These are phyloP conservation scores for Cystofilobasidium capitatum DNA, from an alignment of 768 basidiomycete genomes.

Conservation along the genomic window DNA sequence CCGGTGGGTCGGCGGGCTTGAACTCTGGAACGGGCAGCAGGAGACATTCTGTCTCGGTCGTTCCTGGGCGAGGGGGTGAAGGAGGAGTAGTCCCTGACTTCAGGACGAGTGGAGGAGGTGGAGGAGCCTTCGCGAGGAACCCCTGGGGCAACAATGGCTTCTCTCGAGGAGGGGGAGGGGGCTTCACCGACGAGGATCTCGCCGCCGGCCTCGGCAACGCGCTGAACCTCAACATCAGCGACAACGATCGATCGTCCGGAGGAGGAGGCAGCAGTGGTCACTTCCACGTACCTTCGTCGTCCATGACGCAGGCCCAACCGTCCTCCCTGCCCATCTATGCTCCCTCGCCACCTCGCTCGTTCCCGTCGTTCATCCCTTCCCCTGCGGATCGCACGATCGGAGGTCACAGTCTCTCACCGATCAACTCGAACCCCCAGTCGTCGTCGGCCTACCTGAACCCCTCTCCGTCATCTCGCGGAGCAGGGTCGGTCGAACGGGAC, in stretches of 20 bases:
- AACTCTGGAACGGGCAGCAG: conserved; percentile 20
- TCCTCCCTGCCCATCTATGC: conserved; percentile 22
- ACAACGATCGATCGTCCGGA: neutral
- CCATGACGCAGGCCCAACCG: conserved; percentile 13
- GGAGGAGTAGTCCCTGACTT: conserved; percentile 3
- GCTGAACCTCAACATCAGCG: conserved; percentile 20
- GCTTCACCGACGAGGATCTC: conserved; percentile 22
- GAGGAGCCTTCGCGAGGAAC: conserved; percentile 1
- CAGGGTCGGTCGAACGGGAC: neutral
- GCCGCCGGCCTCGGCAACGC: conserved; percentile 18
- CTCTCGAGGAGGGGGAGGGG: conserved; percentile 12
- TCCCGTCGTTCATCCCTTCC: neutral
- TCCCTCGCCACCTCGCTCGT: conserved; percentile 8
- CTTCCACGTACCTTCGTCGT: conserved; percentile 21
- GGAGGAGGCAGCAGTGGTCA: neutral
- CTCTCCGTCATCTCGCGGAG: neutral
- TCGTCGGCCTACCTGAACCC: conserved; percentile 5
- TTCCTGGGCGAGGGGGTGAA: conserved; percentile 7
- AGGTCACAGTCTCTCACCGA: neutral
- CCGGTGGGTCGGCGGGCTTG: neutral
- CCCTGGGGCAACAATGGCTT: neutral
- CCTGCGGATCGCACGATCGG: neutral
- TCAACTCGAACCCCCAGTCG: neutral
- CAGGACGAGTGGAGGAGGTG: neutral
- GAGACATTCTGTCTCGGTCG: conserved; percentile 24